Percentiles rank a stretch among this genome's conserved stretches.
phyloP scores from a whole-genome alignment of 306 rosid species.

The Gillenia trifoliata region DNA sequence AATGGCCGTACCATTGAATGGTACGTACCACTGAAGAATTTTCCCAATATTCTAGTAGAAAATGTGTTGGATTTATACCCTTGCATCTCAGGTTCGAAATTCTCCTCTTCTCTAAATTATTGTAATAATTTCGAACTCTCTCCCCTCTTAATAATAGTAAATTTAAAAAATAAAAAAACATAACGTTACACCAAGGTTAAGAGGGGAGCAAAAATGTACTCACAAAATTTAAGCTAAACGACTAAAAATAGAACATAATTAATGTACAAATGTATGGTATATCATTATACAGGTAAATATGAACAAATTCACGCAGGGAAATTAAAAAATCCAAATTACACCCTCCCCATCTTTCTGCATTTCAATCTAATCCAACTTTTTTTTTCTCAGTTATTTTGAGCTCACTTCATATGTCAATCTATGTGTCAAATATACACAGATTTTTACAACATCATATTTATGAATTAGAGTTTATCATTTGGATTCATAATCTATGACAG shows the following conservation, averaged over 20 bases:
- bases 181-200: not conserved
- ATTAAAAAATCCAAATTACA: not conserved
- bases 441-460: not conserved
- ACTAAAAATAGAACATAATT: not conserved
- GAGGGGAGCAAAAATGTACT: not conserved
- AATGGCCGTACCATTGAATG: too few species aligned
- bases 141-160: too few species aligned
- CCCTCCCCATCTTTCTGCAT: not conserved
- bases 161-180: too few species aligned
- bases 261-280: not conserved
- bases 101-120: too few species aligned
- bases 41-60: too few species aligned
- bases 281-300: not conserved
- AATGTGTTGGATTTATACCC: too few species aligned
- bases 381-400: not conserved
- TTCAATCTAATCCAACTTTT: not conserved
- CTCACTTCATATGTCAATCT: not conserved
- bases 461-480: slow-evolving; percentile 20
- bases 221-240: not conserved
- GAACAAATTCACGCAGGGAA: not conserved
- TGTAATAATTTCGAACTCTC: too few species aligned
- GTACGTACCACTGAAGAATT: too few species aligned
- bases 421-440: not conserved
- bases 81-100: too few species aligned
- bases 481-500: slow-evolving; percentile 77